Base-by-base conservation (phyloP, 140 eudicot species). In the Cichorium intybus region DNA sequence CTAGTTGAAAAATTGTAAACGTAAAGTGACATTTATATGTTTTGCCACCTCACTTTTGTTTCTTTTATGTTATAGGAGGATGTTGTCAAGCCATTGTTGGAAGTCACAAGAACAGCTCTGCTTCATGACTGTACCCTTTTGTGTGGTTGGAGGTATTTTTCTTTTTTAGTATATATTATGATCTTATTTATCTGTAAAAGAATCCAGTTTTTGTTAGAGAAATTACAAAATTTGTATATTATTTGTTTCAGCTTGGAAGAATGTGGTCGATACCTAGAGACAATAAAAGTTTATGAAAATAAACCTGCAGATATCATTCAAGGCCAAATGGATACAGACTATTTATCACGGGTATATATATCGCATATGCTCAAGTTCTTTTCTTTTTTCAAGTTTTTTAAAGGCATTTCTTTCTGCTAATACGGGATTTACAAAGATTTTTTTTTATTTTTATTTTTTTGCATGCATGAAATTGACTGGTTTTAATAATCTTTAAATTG, bases 41-140 rank as follows among this genome's bases (percentile, higher is more conserved):
- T n/a, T n/a, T n/a, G n/a, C n/a, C n/a, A n/a, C n/a, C n/a, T n/a
- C n/a, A n/a, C 28, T 37, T 10, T 49, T 64, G 28, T 28, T 48
- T 70, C 33, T 18, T 56, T 50, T 26, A 74, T 48, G 59, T 79
- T 66, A 47, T 80, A 93, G 99, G 99, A 93, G 77, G 99, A 93
- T 86, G 99, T 93, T 56, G 84, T 86, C 53, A 93, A 93, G 82
- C 97, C 99, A 53, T 80, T 93, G 69, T 87, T 93, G 75, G 99
- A 93, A 88, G 88, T 88, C 74, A 93, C 99, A 26, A 93, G 84
- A 82, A 93, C 97, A 16, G 85, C 97, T 68, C 78, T 93, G 37
- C 97, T 93, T 74, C 99, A 93, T 75, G 97, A 93, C 71, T 93
- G 97, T 82, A 88, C 99, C 55, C 99, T 93, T 73, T 75, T 93